Evolutionary conservation across 768 basidiomycete species (phyloP), one percentile per base, ranked within the genome.

Genomic region (Serendipita sp.): DNA sequence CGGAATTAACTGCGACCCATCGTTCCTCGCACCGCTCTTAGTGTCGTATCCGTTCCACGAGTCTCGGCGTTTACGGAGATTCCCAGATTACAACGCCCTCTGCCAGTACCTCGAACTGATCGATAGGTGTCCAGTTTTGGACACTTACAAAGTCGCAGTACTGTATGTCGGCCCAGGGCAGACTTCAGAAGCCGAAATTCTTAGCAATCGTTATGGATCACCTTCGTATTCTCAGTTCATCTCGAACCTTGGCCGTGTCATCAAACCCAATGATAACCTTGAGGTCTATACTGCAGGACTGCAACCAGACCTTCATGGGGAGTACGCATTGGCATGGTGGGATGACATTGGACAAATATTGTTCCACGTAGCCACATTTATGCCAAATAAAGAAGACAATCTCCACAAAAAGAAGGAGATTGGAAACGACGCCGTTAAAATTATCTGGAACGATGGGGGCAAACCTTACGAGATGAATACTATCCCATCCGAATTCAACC

Each of bases 281-380:
- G 93, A 95, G 71, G 85, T 98, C 15, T 96, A 94, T 73, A 88
- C 89, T 2, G 96, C 94, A 7, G 91, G 92, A 2, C 79, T 98
- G 30, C 87, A 93, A 71, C 84, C 91, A 7, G 89, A 92, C 67
- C 83, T 88, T 70, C 93, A 99, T 70, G 96, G 96, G 15, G 89
- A 93, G 74, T 96, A 94, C 71, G 91, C 95, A 0, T 97, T 97
- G 71, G 93, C 94, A 0, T 99, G 95, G 94, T 96, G 94, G 91
- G 93, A 98, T 73, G 93, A 97, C 71, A 93, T 97, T 62, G 85
- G 88, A 3, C 94, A 98, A 72, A 84, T 96, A 66, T 80, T 97
- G 64, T 99, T 89, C 73, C 96, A 98, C 74, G 88, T 92, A 2
- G 89, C 95, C 7, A 98, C 96, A 1, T 86, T 99, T 78, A 98